Evolutionary conservation across 257 asterid genomes (phyloP).

Genomic region (Nicotiana knightiana): DNA sequence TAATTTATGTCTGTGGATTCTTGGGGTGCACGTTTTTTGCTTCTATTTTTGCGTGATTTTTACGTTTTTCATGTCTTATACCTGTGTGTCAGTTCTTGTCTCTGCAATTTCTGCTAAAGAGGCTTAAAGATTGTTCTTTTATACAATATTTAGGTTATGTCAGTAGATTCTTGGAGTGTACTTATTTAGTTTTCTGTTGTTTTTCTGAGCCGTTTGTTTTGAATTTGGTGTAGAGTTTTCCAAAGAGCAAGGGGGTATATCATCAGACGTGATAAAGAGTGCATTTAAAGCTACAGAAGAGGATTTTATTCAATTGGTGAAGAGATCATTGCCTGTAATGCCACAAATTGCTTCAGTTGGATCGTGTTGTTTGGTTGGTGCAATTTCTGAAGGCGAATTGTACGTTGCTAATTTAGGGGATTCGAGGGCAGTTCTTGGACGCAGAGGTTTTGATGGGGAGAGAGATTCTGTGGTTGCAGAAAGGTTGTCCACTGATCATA

Average conservation of each 20-base stretch:
- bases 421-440: slow-evolving; percentile 94
- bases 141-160: background rate
- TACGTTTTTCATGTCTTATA: background rate
- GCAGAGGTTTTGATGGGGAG: slow-evolving; percentile 63
- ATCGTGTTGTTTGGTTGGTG: slow-evolving; percentile 87
- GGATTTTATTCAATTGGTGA: slow-evolving; percentile 75
- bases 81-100: background rate
- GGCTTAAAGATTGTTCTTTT: background rate
- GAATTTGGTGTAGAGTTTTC: slow-evolving; percentile 58
- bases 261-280: slow-evolving; percentile 72
- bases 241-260: slow-evolving; percentile 78
- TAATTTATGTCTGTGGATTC: background rate
- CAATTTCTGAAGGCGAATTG: slow-evolving; percentile 65
- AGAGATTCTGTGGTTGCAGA: slow-evolving; percentile 63
- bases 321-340: slow-evolving; percentile 49
- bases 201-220: background rate
- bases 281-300: slow-evolving; percentile 89
- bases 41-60: background rate
- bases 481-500: slow-evolving; percentile 84
- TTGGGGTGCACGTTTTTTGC: no score
- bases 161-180: background rate
- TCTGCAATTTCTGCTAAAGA: background rate
- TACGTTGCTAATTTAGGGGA: slow-evolving; percentile 90
- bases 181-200: background rate
- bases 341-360: slow-evolving; percentile 91